A percentile compares a stretch with the other conserved stretches of the same genome.
Evolutionary conservation across 176 grass and related monocot species (phyloP).

Genomic region (Carex cristatella): DNA sequence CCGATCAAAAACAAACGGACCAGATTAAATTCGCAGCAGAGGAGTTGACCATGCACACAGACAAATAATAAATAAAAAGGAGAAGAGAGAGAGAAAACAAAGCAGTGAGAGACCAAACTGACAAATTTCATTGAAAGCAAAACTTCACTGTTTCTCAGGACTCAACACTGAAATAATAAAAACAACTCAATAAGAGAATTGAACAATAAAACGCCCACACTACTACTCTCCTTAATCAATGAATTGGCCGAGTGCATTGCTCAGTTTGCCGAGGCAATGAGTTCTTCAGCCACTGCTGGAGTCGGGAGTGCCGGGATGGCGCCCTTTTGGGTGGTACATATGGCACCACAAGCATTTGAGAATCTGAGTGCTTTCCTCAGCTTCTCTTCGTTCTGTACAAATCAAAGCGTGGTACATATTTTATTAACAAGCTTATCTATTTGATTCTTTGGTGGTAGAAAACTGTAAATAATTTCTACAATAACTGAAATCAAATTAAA

Average conservation of each 20-base stretch:
- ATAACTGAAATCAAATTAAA: background rate
- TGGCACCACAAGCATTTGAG: constrained; percentile 80
- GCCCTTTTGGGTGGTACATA: constrained; percentile 85
- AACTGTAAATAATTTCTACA: background rate
- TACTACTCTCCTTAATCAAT: background rate
- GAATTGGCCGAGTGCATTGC: background rate
- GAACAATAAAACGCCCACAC: background rate
- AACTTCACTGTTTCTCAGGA: constrained; percentile 13
- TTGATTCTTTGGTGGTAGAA: background rate
- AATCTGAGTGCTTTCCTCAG: constrained; percentile 65
- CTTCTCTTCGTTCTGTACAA: constrained; percentile 65
- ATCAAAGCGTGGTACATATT: background rate
- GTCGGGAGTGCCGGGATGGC: constrained; percentile 92
- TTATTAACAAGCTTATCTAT: background rate
- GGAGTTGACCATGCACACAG: too few species aligned
- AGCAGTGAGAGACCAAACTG: background rate
- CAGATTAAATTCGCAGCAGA: too few species aligned
- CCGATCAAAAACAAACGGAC: too few species aligned
- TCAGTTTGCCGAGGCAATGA: constrained; percentile 51
- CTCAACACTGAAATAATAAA: background rate
- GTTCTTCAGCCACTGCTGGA: constrained; percentile 27
- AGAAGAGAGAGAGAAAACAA: background rate
- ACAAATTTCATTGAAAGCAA: constrained; percentile 7
- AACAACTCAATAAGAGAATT: constrained; percentile 11
- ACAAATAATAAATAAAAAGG: too few species aligned